Evolutionary conservation across 2,329 filamentous ascomycete species (phyloP).

Genomic region (Lecanoromycetidae sp.): DNA sequence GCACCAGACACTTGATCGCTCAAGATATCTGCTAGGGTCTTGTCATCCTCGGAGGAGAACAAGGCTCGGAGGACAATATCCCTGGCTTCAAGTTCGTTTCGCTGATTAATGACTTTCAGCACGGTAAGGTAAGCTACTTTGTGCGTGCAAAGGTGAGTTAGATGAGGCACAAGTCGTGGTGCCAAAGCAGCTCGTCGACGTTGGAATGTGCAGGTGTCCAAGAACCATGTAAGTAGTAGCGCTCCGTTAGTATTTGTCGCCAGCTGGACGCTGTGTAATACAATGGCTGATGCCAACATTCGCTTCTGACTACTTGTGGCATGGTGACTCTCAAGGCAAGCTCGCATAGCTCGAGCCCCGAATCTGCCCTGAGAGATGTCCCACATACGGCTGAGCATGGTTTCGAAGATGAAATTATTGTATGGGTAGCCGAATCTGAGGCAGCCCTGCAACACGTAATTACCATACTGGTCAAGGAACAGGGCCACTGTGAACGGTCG

Average conservation of each 20-base stretch:
- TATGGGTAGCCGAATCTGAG: conserved; percentile 78
- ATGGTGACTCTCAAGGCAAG: conserved; percentile 91
- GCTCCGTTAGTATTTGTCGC: conserved; percentile 95
- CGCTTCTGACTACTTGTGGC: conserved; percentile 90
- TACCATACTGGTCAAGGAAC: conserved; percentile 95
- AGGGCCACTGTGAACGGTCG: conserved; percentile 78
- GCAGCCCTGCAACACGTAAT: conserved; percentile 95
- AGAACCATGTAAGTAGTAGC: conserved; percentile 87
- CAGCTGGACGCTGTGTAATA: conserved; percentile 90
- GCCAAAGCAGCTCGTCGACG: conserved; percentile 82
- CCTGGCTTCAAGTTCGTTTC: conserved; percentile 81
- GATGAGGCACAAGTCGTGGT: conserved; percentile 78
- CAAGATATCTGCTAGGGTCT: conserved; percentile 78
- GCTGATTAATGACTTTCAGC: conserved; percentile 96
- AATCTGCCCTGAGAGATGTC: conserved; percentile 87
- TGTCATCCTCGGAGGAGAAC: conserved; percentile 82
- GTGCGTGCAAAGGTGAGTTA: conserved; percentile 93
- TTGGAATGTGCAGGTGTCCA: conserved; percentile 95
- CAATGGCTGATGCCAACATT: conserved; percentile 86
- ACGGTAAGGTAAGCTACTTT: conserved; percentile 97
- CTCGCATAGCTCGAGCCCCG: conserved; percentile 88
- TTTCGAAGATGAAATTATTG: conserved; percentile 96
- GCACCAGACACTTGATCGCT: conserved; percentile 85
- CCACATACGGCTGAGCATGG: conserved; percentile 90
- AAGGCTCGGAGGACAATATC: conserved; percentile 81